Evolutionary conservation across 305 asterid genomes (phyloP).

Genomic region (Fraxinus floribunda): DNA sequence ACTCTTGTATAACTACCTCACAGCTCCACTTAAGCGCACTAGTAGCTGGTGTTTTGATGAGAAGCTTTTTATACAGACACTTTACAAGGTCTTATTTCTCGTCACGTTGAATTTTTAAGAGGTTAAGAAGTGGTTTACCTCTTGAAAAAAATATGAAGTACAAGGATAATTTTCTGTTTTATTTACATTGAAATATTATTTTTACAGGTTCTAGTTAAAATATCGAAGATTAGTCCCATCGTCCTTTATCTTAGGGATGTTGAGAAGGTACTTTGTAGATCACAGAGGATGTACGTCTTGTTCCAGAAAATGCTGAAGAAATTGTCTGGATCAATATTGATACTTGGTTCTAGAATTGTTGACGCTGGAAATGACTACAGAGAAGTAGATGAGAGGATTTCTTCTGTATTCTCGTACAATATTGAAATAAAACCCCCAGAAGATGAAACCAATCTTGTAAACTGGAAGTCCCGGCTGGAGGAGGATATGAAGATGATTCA

Average conservation of each 20-base stretch:
- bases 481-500: constrained; percentile 89
- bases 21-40: constrained; percentile 62
- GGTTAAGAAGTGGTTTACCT: not conserved
- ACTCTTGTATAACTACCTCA: constrained; percentile 16
- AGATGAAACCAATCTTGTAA: constrained; percentile 70
- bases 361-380: constrained; percentile 48
- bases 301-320: constrained; percentile 84
- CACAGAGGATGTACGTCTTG: constrained; percentile 53
- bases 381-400: constrained; percentile 61
- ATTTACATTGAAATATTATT: constrained; percentile 7
- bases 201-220: constrained; percentile 60
- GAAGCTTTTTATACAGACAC: constrained; percentile 66
- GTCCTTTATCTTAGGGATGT: constrained; percentile 84
- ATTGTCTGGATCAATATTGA: constrained; percentile 65
- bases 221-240: constrained; percentile 57
- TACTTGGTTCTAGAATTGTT: constrained; percentile 78
- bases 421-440: constrained; percentile 83
- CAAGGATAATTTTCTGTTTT: not conserved
- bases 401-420: constrained; percentile 73
- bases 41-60: constrained; percentile 88
- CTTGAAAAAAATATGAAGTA: not conserved
- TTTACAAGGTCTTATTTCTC: constrained; percentile 60
- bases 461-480: constrained; percentile 83
- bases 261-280: constrained; percentile 59
- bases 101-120: not conserved